phyloP scores from a whole-genome alignment of 2,329 filamentous ascomycete species.

The Ophiosphaerella herpotricha region DNA sequence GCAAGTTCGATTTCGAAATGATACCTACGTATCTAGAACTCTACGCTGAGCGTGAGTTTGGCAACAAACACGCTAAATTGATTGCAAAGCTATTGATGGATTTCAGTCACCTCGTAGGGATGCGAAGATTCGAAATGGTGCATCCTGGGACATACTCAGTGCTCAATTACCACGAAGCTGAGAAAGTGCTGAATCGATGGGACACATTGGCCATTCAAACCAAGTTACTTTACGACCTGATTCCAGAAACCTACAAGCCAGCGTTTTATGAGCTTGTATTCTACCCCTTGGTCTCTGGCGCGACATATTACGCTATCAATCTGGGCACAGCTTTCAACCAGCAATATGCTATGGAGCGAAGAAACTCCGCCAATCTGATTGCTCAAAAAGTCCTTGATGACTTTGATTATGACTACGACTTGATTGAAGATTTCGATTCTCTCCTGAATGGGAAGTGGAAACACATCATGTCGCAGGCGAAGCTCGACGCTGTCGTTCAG shows the following conservation, averaged over 20 bases:
- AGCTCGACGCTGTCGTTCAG: constrained; percentile 41
- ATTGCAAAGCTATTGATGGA: constrained; percentile 18
- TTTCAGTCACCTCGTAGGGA: constrained; percentile 16
- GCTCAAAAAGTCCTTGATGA: constrained; percentile 10
- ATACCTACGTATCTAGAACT: constrained; percentile 50
- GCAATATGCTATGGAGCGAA: constrained; percentile 51
- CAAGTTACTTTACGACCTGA: constrained; percentile 19
- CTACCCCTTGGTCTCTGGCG: constrained; percentile 55
- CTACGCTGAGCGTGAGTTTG: constrained; percentile 15
- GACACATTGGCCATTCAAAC: constrained; percentile 3
- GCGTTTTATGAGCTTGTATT: constrained; percentile 65
- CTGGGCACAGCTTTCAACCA: constrained; percentile 55
- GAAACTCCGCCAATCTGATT: constrained; percentile 19
- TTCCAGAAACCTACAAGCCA: constrained; percentile 52
- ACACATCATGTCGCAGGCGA: constrained; percentile 55
- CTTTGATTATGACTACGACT: constrained; percentile 21
- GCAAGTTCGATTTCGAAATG: constrained; percentile 27
- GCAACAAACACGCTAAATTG: constrained; percentile 4
- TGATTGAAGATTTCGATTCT: constrained; percentile 15
- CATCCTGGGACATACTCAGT: constrained; percentile 16
- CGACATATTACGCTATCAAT: constrained; percentile 53
- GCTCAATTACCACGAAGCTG: constrained; percentile 18
- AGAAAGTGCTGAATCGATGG: constrained; percentile 13
- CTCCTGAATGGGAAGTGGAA: constrained; percentile 60
- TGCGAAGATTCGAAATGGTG: constrained; percentile 14